A percentile compares a stretch with the other conserved stretches of the same genome.
phyloP scores from a whole-genome alignment of 1,284 basidiomycete species.

The Leccinum insolens region DNA sequence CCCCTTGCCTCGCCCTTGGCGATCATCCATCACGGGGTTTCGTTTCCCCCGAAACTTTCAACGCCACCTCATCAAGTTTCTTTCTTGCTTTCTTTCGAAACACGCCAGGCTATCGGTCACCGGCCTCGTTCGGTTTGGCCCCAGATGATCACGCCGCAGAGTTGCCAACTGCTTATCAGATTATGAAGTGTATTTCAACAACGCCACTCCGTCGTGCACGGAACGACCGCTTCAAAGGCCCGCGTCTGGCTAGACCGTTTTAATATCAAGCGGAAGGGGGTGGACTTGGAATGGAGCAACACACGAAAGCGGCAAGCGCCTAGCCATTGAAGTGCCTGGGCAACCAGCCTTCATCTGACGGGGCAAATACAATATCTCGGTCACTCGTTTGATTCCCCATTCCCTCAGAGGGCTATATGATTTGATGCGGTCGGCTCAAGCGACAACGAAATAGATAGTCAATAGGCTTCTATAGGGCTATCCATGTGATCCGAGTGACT shows the following conservation, averaged over 20 bases:
- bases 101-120: slow-evolving; percentile 10
- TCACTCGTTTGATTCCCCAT: slow-evolving; percentile 27
- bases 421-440: slow-evolving; percentile 24
- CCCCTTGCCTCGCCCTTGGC: background rate
- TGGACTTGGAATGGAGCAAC: slow-evolving; percentile 3
- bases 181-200: slow-evolving; percentile 18
- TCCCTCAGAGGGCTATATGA: slow-evolving; percentile 27
- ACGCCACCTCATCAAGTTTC: slow-evolving; percentile 26
- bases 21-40: slow-evolving; percentile 1
- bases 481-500: slow-evolving; percentile 33
- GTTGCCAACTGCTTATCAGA: slow-evolving; percentile 18
- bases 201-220: slow-evolving; percentile 26
- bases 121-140: slow-evolving; percentile 7
- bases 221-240: slow-evolving; percentile 16
- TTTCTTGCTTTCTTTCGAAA: slow-evolving; percentile 20
- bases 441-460: slow-evolving; percentile 23
- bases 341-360: slow-evolving; percentile 16
- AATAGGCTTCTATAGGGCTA: slow-evolving; percentile 26
- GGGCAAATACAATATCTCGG: slow-evolving; percentile 8
- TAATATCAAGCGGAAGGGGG: slow-evolving; percentile 7
- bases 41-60: slow-evolving; percentile 12
- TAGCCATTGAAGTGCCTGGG: slow-evolving; percentile 11
- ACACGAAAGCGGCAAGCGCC: slow-evolving; percentile 13
- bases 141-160: slow-evolving; percentile 26
- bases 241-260: slow-evolving; percentile 2